A percentile compares a stretch with the other conserved stretches of the same genome.
Evolutionary conservation across 2,329 filamentous ascomycete genomes (phyloP).

Genomic region (Cytospora schulzeri): DNA sequence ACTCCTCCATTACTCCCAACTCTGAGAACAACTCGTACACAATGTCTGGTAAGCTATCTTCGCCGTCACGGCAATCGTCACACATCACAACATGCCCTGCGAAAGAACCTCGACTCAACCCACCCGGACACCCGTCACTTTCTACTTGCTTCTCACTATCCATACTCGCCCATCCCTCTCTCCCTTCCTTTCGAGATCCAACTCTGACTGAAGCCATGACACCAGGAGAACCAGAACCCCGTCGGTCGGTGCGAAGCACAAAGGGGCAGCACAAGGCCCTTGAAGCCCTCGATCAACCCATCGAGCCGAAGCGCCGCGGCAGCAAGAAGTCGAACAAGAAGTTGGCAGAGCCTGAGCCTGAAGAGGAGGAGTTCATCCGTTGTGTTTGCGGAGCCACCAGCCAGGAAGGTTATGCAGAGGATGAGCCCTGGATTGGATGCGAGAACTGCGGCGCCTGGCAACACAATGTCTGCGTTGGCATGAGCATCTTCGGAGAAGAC

Average conservation of each 20-base stretch:
- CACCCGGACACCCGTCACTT: not conserved
- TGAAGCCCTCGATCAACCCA: constrained; percentile 68
- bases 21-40: constrained; percentile 7
- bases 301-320: constrained; percentile 55
- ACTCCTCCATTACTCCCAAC: not conserved
- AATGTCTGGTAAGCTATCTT: constrained; percentile 26
- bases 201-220: constrained; percentile 28
- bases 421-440: constrained; percentile 93
- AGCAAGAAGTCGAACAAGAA: constrained; percentile 55
- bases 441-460: constrained; percentile 94
- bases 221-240: constrained; percentile 66
- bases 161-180: not conserved
- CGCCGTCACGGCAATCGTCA: not conserved
- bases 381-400: constrained; percentile 90
- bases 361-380: constrained; percentile 76
- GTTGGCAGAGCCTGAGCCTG: constrained; percentile 55
- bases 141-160: not conserved
- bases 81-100: not conserved
- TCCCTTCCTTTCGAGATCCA: not conserved
- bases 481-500: constrained; percentile 76
- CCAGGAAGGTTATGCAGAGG: constrained; percentile 76
- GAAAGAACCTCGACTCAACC: not conserved
- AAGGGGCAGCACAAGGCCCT: constrained; percentile 95
- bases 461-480: constrained; percentile 93
- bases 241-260: constrained; percentile 91